Conservation (phyloP, 495 filamentous ascomycete species). For the Astrocystis sublimbata region DNA sequence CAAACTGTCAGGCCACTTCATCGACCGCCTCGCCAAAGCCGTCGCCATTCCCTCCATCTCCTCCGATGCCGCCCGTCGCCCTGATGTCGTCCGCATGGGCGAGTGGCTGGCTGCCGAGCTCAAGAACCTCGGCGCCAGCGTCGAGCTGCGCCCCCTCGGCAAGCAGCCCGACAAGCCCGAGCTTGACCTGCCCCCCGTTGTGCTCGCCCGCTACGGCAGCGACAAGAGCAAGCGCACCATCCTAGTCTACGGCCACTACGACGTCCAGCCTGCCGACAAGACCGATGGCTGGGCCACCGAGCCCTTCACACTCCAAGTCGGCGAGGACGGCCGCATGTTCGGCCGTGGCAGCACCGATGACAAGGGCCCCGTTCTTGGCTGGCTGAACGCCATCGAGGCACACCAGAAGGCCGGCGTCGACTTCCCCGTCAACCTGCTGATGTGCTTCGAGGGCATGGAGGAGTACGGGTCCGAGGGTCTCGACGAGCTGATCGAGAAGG, state of each 20-base stretch:
- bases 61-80: slow-evolving; percentile 81
- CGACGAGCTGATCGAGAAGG: slow-evolving; percentile 87
- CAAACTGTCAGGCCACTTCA: slow-evolving; percentile 74
- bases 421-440: slow-evolving; percentile 94
- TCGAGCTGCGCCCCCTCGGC: slow-evolving; percentile 80
- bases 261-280: slow-evolving; percentile 92
- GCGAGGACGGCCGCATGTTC: slow-evolving; percentile 89
- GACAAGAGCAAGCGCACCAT: slow-evolving; percentile 92
- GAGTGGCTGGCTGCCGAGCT: slow-evolving; percentile 85
- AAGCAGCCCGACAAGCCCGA: slow-evolving; percentile 87
- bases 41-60: slow-evolving; percentile 97
- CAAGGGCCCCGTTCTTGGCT: slow-evolving; percentile 96
- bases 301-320: slow-evolving; percentile 87
- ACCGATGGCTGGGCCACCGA: slow-evolving; percentile 97
- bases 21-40: slow-evolving; percentile 86
- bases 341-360: slow-evolving; percentile 96
- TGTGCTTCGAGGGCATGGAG: slow-evolving; percentile 99
- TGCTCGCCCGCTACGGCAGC: slow-evolving; percentile 87
- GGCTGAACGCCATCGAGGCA: slow-evolving; percentile 97
- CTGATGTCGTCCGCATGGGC: slow-evolving; percentile 95
- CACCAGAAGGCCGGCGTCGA: slow-evolving; percentile 93
- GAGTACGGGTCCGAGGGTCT: slow-evolving; percentile 97
- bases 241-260: slow-evolving; percentile 97
- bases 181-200: slow-evolving; percentile 87
- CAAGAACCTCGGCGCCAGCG: slow-evolving; percentile 76